Base-by-base conservation (phyloP, 2,329 filamentous ascomycete genomes). In the Lasiodiplodia gonubiensis region DNA sequence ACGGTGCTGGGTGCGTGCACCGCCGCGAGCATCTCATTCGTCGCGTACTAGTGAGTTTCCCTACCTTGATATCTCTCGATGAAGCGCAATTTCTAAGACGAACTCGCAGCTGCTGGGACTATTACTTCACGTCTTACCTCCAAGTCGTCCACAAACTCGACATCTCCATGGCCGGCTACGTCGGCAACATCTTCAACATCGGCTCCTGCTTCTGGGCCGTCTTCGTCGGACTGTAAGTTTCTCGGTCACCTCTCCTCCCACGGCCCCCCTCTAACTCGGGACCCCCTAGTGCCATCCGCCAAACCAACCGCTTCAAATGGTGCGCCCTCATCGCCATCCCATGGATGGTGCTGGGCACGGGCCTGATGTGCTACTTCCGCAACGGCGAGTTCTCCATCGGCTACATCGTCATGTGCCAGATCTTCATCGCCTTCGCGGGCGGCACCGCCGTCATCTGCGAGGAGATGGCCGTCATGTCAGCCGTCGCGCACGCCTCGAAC, bases 1-100 rank as follows among this genome's bases (percentile, higher is more conserved):
- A 86, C 84, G 8, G 80, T 86, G 12, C 68, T 85, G 10, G 85
- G 85, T 3, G 83, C 86, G 2, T 87, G 83, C 68, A 66, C 84
- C 8, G 74, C 86, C 1, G 79, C 83, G 39, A 81, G 84, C 4
- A 70, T 54, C 37, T 74, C 74, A 61, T 70, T 70, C 57, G 14
- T 48, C 27, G 77, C 63, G 33, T 54, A 49, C 49, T 48, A 78
- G 30, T 72, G 11, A 37, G 64, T 35, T 18, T 18, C 18, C 10
- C 23, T 6, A 1, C 2, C 11, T n/a, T n/a, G n/a, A n/a, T n/a
- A n/a, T n/a, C n/a, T n/a, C n/a, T n/a, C 37, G 16, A 42, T 42
- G 37, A 42, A 42, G 16, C 37, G 18, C 14, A 42, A 14, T 42
- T 14, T 18, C 46, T n/a, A 4, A 12, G 27, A 21, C n/a, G 39